phyloP scores from a whole-genome alignment of 139 green algal species.

The Eudorina sp. region DNA sequence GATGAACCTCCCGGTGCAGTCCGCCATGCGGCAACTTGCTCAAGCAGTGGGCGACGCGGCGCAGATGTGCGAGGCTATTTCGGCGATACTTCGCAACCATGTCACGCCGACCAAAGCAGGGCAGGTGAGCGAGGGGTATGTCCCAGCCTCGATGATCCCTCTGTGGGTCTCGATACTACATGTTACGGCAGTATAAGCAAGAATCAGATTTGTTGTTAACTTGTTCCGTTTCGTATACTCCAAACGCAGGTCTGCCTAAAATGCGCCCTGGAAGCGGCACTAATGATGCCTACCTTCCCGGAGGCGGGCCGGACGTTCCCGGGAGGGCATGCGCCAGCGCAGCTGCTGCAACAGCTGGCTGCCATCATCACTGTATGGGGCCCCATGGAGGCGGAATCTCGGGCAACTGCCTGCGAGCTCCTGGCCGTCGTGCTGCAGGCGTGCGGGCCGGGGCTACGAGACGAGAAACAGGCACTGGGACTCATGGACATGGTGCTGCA shows the following conservation, averaged over 20 bases:
- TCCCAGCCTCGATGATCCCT: too few relatives aligned
- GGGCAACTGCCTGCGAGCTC: constrained; percentile 15
- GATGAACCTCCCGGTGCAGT: too few relatives aligned
- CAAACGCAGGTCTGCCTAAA: constrained; percentile 25
- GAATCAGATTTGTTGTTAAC: neutral
- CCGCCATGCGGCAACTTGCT: constrained; percentile 28
- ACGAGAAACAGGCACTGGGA: constrained; percentile 50
- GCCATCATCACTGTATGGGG: constrained; percentile 25
- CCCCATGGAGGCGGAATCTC: neutral
- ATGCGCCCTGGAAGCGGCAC: constrained; percentile 12
- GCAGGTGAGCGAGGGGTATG: too few relatives aligned
- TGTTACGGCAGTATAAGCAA: neutral
- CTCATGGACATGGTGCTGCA: constrained; percentile 45
- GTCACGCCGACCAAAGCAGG: neutral
- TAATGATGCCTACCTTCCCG: constrained; percentile 18
- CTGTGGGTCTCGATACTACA: too few relatives aligned
- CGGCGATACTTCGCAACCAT: constrained; percentile 30
- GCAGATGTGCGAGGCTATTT: constrained; percentile 50
- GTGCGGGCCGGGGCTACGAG: constrained; percentile 16
- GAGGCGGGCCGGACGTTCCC: constrained; percentile 36
- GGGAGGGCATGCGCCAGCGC: constrained; percentile 29
- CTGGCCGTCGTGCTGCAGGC: constrained; percentile 17
- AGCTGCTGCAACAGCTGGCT: constrained; percentile 43
- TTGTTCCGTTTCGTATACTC: neutral
- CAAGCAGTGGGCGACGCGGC: constrained; percentile 33